Evolutionary conservation across 1,284 basidiomycete genomes (phyloP), one percentile per base, ranked within the genome.

Genomic region (Naganishia sp.): DNA sequence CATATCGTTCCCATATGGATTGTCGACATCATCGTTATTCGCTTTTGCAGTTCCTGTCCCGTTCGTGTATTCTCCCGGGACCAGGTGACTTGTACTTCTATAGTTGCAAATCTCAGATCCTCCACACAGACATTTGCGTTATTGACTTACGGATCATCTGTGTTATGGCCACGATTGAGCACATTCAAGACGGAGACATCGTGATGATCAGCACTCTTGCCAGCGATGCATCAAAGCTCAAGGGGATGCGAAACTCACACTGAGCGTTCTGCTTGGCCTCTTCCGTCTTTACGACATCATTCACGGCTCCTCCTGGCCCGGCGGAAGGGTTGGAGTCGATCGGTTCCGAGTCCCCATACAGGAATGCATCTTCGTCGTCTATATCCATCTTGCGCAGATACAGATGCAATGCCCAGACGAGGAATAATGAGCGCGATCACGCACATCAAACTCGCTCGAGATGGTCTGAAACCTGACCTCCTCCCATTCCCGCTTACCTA

Each of bases 271-370:
- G 59, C 44, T 54, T 63, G 28, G 45, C 56, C 18, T 60, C 65
- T 33, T 66, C 50, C 15, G 49, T 56, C 63, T 60, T 53, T 23
- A 63, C 50, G 16, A 54, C 53, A 55, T 55, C 50, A 36, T 63
- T 33, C 23, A 63, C 50, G 9, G 44, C 39, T 4, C 33, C 53
- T 56, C 50, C 46, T 11, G 49, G 50, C 2, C 23, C 61, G n/a
- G 54, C 44, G 23, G 46, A 31, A 18, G 53, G 53, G 2, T 44
- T n/a, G 21, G 63, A 39, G 11, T 69, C 68, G 11, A 45, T 54
- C 23, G 61, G 59, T 48, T 68, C 70, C 18, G 68, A 64, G 15
- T 73, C 69, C 11, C 68, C 68, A 39, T 69, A 69, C 39, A 69
- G 43, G 49, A 63, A 69, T n/a, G 65, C 68, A 36, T 69, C 68